These are phyloP conservation scores for Solanum bulbocastanum DNA, from an alignment of 257 asterid genomes.

Conservation along the genomic window DNA sequence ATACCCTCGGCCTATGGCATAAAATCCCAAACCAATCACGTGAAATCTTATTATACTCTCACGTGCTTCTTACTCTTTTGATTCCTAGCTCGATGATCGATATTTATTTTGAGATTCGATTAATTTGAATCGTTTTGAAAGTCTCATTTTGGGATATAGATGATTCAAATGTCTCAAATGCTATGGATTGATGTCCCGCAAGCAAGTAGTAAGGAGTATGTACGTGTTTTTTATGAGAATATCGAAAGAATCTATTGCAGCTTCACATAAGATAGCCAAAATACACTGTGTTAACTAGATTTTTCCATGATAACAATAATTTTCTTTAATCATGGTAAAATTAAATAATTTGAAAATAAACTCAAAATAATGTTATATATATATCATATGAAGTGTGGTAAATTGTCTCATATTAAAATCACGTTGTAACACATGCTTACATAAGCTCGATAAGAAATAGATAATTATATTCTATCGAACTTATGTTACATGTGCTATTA, in stretches of 20 bases:
- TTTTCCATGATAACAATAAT: too few species aligned
- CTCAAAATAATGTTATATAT: too few species aligned
- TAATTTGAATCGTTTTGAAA: rapidly evolving
- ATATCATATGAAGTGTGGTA: background rate
- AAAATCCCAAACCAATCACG: background rate
- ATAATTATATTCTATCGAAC: background rate
- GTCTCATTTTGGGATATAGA: background rate
- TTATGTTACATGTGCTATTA: background rate
- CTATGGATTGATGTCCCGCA: background rate
- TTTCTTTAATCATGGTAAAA: too few species aligned
- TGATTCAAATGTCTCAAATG: too few species aligned
- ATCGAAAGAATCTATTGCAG: background rate
- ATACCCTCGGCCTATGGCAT: background rate
- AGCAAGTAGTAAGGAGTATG: background rate
- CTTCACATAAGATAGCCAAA: background rate
- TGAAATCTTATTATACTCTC: background rate
- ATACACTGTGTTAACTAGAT: too few species aligned
- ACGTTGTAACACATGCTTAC: background rate
- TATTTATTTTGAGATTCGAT: background rate
- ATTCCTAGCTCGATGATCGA: too few species aligned
- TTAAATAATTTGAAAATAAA: too few species aligned
- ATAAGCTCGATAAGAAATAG: background rate
- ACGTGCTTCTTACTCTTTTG: background rate
- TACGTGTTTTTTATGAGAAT: background rate
- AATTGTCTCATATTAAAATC: background rate